Evolutionary conservation across 495 filamentous ascomycete species (phyloP).

Genomic region (Chaetomium cochliodes): DNA sequence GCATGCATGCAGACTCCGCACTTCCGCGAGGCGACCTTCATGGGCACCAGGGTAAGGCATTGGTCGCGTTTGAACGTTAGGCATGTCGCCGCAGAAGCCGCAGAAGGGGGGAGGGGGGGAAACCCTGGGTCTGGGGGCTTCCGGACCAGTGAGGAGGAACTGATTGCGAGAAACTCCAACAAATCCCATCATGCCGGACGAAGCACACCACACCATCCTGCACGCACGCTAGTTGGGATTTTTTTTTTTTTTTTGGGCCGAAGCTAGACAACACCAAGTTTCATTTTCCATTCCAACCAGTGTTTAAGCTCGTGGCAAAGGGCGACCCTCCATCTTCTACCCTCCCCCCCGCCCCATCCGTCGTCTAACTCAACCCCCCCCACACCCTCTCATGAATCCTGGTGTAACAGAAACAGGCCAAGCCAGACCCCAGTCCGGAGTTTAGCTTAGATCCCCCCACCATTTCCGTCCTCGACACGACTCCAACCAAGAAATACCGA

Average conservation of each 20-base stretch:
- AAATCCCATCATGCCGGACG: conserved; percentile 9
- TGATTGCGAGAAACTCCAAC: conserved; percentile 13
- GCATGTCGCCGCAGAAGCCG: too few species aligned
- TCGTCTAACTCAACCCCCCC: too few species aligned
- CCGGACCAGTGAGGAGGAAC: neutral
- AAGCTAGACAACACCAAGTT: neutral
- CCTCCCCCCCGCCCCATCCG: too few species aligned
- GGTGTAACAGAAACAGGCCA: conserved; percentile 18
- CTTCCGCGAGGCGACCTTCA: neutral
- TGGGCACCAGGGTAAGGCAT: neutral
- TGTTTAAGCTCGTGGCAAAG: conserved; percentile 2
- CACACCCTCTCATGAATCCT: conserved; percentile 2
- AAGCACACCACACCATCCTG: conserved; percentile 4
- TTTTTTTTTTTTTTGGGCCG: too few species aligned
- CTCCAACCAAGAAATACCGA: neutral
- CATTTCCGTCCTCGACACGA: neutral
- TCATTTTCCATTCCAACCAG: neutral
- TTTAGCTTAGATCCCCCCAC: conserved; percentile 2
- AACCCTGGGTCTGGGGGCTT: neutral
- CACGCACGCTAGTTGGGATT: neutral
- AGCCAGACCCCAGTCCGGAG: neutral
- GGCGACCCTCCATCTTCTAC: neutral
- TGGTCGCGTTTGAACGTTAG: conserved; percentile 1
- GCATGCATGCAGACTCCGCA: neutral
- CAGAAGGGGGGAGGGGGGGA: neutral